Base-by-base conservation (phyloP, 2,329 filamentous ascomycete species). In the Fusarium citri region DNA sequence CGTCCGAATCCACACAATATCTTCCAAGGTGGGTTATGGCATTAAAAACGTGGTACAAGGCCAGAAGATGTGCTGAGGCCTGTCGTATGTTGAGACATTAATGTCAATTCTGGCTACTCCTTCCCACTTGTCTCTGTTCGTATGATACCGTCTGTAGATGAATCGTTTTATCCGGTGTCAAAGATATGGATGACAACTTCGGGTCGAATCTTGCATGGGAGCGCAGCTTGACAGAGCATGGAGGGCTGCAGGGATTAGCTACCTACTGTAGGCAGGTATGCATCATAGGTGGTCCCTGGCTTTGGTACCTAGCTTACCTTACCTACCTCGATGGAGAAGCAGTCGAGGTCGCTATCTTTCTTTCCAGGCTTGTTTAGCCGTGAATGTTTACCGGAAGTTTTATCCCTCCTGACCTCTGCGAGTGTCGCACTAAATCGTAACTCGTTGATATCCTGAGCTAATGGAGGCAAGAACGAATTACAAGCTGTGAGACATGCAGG, bases 251-350 rank as follows among this genome's bases (percentile, higher is more conserved):
- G 63, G 67, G 69, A 58, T 65, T 48, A 37, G 34, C 34, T 37
- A n/a, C 34, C 28, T 30, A 30, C 28, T 10, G 31, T 34, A 34
- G 10, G 34, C 34, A n/a, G 34, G 34, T 37, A 28, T 61, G 51
- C 68, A 63, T 70, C 49, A 62, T 68, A 53, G 49, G 61, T 58
- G 55, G 59, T 66, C 63, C 72, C 72, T 69, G 60, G 65, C 65
- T 66, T 53, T 65, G 65, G 63, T 60, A 74, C 59, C 56, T 64
- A 73, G 56, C 56, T 62, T 68, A 72, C 62, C 43, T 60, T 53
- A 41, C 20, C 25, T 30, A 28, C 30, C 23, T 43, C 40, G 28
- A 30, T 56, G 45, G 40, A 43, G 49, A 41, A 59, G 63, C 54
- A 59, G 45, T 28, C 53, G 34, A 53, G 56, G 48, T 48, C 54